Evolutionary conservation across 2,329 filamentous ascomycete genomes (phyloP), one percentile per base, ranked within the genome.

Genomic region (Blastomyces silverae): DNA sequence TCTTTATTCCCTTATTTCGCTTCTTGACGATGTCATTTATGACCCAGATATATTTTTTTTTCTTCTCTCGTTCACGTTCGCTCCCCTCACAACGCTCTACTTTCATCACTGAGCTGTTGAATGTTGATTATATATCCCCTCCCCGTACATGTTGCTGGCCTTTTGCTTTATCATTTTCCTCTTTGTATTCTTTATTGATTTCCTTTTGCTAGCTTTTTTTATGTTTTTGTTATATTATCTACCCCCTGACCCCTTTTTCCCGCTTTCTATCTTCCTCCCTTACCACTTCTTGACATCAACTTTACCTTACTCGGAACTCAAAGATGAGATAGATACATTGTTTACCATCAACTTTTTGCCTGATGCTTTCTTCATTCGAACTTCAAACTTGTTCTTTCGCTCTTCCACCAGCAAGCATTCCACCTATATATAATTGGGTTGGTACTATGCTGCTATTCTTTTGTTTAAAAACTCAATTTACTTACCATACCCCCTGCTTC

Each of bases 11-110:
- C 31, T 62, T 39, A 17, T 44, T 59, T 46, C 42, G 6, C 34
- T 66, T 67, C 64, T 68, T 65, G 57, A 64, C 64, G 67, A 68
- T 67, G 63, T 66, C 63, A 66, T 68, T 67, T 67, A 68, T 66
- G 67, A 67, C 61, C 61, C 34, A 53, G 22, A 50, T 57, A 44
- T 57, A 11, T 63, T 13, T 22, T 62, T 56, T 57, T 56, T 39
- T 55, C 34, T 10, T 10, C 15, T 42, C 48, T 42, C 48, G n/a
- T 22, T 31, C 8, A 2, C 20, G 4, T 37, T 57, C 64, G 57
- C 37, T 57, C 44, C 44, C 15, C 44, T 20, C 17, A 17, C 44
- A 46, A 46, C 44, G 17, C 44, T 46, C 64, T 58, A 62, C 63
- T 28, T 57, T 61, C 39, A 42, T 61, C 5, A 34, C 6, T 34